Evolutionary conservation across 768 basidiomycete genomes (phyloP), one percentile per base, ranked within the genome.

Genomic region (Kockovaella imperatae): DNA sequence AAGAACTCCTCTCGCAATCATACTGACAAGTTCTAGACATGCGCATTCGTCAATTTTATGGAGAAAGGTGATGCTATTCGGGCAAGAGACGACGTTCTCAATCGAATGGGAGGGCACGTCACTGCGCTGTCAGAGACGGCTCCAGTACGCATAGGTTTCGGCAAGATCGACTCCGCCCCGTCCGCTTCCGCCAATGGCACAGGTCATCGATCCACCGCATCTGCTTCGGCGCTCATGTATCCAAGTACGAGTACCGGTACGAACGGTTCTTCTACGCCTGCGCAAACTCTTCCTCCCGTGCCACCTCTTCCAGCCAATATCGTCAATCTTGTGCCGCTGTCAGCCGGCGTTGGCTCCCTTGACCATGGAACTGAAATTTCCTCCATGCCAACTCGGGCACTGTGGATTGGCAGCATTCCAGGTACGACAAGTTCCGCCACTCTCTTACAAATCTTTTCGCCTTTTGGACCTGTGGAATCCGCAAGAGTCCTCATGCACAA

Each of bases 21-120:
- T 5, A 10, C 18, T 21, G 23, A 53, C 18, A 24, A 34, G 24
- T 14, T 49, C 30, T 52, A 96, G 91, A 90, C 95, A 70, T 99
- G 95, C 67, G 95, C 93, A 7, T 99, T 99, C 68, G 93, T 99
- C 67, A 99, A 99, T 69, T 99, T 95, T 68, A 87, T 95, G 36
- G 90, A 95, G 56, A 85, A 87, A 68, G 78, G 81, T 1, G 93
- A 97, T 70, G 93, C 93, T n/a, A 83, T 97, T 56, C 83, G 88
- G 49, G 95, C 95, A 11, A 93, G 95, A 67, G 95, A 99, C 23
- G 95, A 99, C 72, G 91, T 99, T 32, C 77, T 95, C 45, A 96
- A 93, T 70, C 82, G 93, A 20, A 79, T 96, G 21, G 89, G 89
- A 39, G 91, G 93, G 5, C 68, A 71, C 30, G 89, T 95, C 52